Conservation (phyloP, 75 land plant species). For the Sequoiadendron giganteum region DNA sequence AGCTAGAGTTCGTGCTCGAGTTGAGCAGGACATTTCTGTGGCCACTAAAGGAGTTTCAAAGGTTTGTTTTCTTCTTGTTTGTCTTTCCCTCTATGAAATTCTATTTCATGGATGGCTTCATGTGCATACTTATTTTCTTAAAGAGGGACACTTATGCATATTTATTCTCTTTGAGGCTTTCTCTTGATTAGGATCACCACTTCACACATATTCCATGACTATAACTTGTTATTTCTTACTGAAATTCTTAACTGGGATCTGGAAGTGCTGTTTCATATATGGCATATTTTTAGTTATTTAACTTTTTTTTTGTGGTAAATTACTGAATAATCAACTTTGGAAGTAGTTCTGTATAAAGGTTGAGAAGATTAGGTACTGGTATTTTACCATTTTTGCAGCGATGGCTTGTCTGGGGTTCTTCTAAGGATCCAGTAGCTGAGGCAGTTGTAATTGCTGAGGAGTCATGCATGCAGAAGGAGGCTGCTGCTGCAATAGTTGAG, state of each 20-base stretch:
- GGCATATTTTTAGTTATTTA: not conserved
- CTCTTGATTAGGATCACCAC: not conserved
- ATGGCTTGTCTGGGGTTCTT: conserved; percentile 5
- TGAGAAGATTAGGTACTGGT: not conserved
- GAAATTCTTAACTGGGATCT: not conserved
- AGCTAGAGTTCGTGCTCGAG: conserved; percentile 6
- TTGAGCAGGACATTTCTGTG: not conserved
- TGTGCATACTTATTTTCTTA: not conserved
- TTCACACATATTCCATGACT: not conserved
- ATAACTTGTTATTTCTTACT: not conserved
- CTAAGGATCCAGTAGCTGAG: conserved; percentile 13
- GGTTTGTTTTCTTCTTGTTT: not conserved
- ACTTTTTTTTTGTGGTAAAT: not conserved
- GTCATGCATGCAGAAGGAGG: conserved; percentile 10
- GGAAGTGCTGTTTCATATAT: not conserved
- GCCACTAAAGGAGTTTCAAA: not conserved
- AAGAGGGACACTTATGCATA: not conserved
- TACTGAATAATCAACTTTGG: not conserved
- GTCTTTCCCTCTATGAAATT: not conserved
- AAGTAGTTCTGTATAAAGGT: not conserved
- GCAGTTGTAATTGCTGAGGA: conserved; percentile 10
- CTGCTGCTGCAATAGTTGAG: conserved; percentile 1
- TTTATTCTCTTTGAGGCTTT: not conserved
- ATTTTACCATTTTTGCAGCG: not conserved
- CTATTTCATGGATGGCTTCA: not conserved